Evolutionary conservation across 2,329 filamentous ascomycete species (phyloP), one percentile per base, ranked within the genome.

Genomic region (Periconia macrospinosa): DNA sequence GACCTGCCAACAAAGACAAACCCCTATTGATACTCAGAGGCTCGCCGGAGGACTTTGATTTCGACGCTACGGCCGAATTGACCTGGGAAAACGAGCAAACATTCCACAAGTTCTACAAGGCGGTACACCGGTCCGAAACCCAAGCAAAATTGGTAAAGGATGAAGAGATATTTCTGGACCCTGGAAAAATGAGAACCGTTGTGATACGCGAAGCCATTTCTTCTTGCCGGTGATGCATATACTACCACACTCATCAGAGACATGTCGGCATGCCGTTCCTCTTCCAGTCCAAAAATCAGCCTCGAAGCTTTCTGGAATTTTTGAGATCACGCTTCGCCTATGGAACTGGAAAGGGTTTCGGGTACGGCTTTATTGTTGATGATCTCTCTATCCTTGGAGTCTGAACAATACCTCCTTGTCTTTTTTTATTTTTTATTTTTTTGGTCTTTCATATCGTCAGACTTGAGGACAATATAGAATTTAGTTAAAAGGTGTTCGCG

Each of bases 191-290:
- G 10, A 62, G 49, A 45, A 43, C 59, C 27, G 61, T 70, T 10
- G 67, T 69, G 1, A 53, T 69, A n/a, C 66, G 64, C 40, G 66
- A 70, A 43, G 64, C 65, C 10, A 58, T 53, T 41, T 54, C 19
- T 17, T 41, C 35, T 13, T 13, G 30, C 17, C 30, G 45, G 35
- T 47, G 20, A 37, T 6, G 11, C 33, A 37, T n/a, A 37, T 13
- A 37, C 11, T 37, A n/a, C 33, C 33, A 37, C 33, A 37, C 5
- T n/a, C 11, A 13, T 47, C 27, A 62, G 58, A 11, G 57, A 59
- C 27, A 48, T 5, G 15, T 37, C 44, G 41, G 8, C 5, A 33
- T 19, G 7, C 8, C 10, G 5, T 14, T 15, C 20, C 6, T 44
- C 20, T 44, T 44, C 19, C 10, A 27, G 19, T 15, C 20, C 14